Conservation (phyloP, 805 yeast genomes). For the Kluyveromyces starmeri region DNA sequence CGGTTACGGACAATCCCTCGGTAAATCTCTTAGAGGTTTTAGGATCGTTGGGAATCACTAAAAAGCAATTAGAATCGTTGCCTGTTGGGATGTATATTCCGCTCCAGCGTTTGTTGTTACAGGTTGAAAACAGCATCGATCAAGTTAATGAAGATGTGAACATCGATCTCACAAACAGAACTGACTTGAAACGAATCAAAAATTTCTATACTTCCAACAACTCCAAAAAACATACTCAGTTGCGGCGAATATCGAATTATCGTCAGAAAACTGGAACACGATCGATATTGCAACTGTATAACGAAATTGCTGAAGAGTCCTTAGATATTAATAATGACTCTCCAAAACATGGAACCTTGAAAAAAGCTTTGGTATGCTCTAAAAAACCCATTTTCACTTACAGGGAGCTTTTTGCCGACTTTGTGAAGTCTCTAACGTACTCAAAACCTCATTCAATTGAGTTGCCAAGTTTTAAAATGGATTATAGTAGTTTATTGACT, state of each 20-base stretch:
- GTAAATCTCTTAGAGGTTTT: constrained; percentile 52
- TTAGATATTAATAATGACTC: not conserved
- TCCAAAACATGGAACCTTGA: not conserved
- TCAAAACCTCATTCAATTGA: constrained; percentile 2
- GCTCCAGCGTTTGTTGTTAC: constrained; percentile 48
- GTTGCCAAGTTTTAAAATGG: constrained; percentile 1
- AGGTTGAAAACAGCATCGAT: constrained; percentile 44
- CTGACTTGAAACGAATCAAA: constrained; percentile 5
- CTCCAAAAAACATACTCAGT: not conserved
- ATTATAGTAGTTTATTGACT: not conserved
- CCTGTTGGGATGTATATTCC: constrained; percentile 69
- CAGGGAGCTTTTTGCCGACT: constrained; percentile 3
- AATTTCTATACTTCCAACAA: not conserved
- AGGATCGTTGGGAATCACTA: constrained; percentile 45
- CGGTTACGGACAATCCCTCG: constrained; percentile 40
- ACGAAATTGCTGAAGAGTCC: constrained; percentile 1
- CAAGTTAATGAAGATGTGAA: constrained; percentile 39
- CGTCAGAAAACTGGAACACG: not conserved
- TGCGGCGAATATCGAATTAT: not conserved
- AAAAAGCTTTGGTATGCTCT: not conserved
- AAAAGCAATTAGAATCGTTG: constrained; percentile 50
- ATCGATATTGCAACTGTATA: constrained; percentile 1
- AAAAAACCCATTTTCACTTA: constrained; percentile 3
- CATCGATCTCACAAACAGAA: constrained; percentile 29
- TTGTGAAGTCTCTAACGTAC: constrained; percentile 1